Evolutionary conservation across 2,329 filamentous ascomycete genomes (phyloP).

Genomic region (Aschersonia sp.): DNA sequence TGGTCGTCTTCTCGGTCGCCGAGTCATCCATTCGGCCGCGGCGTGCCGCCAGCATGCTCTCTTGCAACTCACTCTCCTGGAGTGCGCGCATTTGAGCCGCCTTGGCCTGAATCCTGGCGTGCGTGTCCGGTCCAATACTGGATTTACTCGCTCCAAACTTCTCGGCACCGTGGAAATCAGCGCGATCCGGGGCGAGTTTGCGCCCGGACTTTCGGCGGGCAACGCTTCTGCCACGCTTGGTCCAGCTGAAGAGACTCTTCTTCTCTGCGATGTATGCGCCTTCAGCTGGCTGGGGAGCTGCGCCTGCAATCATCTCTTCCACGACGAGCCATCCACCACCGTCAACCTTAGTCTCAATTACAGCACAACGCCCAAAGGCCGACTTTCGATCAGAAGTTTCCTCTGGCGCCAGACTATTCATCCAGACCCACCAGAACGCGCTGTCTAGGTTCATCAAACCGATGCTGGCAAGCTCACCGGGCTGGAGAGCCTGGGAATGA

Average conservation of each 20-base stretch:
- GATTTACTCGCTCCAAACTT: constrained; percentile 51
- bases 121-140: constrained; percentile 79
- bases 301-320: constrained; percentile 92
- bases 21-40: constrained; percentile 41
- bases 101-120: constrained; percentile 84
- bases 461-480: constrained; percentile 90
- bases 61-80: constrained; percentile 43
- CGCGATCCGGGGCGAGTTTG: constrained; percentile 40
- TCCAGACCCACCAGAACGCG: constrained; percentile 99
- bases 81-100: constrained; percentile 69
- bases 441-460: constrained; percentile 77
- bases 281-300: constrained; percentile 68
- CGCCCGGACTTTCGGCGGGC: constrained; percentile 57
- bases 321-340: constrained; percentile 83
- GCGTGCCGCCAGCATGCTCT: constrained; percentile 25
- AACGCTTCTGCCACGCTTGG: constrained; percentile 47
- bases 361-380: constrained; percentile 83
- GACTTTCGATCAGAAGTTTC: constrained; percentile 77
- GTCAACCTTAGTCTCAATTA: constrained; percentile 76
- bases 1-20: constrained; percentile 66
- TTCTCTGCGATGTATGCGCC: constrained; percentile 91
- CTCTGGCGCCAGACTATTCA: constrained; percentile 85
- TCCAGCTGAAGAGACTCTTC: constrained; percentile 86
- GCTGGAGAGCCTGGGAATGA: constrained; percentile 55
- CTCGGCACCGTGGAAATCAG: constrained; percentile 26